Percentiles rank a stretch among this genome's conserved stretches.
These are phyloP conservation scores for Xanthoceras sorbifolium DNA, from an alignment of 345 rosid genomes.

Conservation along the genomic window DNA sequence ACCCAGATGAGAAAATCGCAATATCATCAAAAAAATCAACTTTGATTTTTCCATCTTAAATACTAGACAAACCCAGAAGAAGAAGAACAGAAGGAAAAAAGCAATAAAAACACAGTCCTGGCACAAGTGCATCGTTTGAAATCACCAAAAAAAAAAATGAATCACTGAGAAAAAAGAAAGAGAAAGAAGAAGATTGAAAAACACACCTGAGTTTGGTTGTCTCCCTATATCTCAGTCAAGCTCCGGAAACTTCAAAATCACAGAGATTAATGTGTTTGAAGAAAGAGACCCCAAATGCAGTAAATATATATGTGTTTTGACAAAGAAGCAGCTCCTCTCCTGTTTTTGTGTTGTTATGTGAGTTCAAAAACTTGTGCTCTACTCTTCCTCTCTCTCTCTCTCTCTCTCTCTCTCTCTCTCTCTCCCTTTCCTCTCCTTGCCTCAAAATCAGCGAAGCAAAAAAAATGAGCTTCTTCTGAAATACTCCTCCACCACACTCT, in stretches of 20 bases:
- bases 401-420: conserved; percentile 7
- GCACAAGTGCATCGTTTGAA: background rate
- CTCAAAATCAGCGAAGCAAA: conserved; percentile 38
- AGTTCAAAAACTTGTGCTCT: conserved; percentile 24
- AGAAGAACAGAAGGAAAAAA: background rate
- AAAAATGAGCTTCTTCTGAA: conserved; percentile 31
- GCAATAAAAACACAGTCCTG: background rate
- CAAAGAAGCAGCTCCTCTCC: background rate
- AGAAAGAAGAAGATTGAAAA: background rate
- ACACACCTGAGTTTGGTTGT: background rate
- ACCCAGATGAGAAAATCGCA: conserved; percentile 12
- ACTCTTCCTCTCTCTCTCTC: conserved; percentile 14
- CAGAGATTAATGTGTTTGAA: background rate
- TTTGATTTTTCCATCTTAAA: background rate
- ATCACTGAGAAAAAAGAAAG: background rate
- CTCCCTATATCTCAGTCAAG: background rate
- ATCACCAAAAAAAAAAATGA: background rate
- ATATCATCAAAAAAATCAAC: background rate
- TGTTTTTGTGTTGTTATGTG: background rate
- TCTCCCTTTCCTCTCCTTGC: conserved; percentile 5
- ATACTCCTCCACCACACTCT: conserved; percentile 16
- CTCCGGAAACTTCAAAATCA: conserved; percentile 10
- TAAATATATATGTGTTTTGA: background rate
- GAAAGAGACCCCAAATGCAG: conserved; percentile 14
- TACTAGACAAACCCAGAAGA: background rate